These are phyloP conservation scores for Alternaria viburni DNA, from an alignment of 2,329 filamentous ascomycete genomes.

Conservation along the genomic window DNA sequence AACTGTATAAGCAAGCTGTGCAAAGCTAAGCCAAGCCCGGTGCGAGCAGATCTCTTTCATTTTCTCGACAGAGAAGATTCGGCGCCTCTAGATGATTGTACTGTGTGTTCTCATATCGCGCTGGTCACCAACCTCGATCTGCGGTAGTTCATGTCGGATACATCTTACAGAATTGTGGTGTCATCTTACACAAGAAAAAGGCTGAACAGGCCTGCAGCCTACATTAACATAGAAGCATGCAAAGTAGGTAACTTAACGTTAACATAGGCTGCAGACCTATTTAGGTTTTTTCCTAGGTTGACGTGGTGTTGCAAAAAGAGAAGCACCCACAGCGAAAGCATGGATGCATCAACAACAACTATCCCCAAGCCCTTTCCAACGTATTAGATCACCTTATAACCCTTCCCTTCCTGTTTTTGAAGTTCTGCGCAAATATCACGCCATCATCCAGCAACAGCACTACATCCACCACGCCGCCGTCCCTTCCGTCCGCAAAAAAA, in stretches of 20 bases:
- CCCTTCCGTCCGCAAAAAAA: not conserved
- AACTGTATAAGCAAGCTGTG: not conserved
- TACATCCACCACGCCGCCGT: not conserved
- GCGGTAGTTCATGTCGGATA: accelerated
- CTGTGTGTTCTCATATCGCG: not conserved
- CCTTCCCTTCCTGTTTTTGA: not conserved
- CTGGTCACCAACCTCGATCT: not conserved
- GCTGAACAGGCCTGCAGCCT: no score
- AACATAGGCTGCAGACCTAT: no score
- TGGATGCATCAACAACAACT: not conserved
- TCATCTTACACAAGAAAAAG: no score
- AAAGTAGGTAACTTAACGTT: no score
- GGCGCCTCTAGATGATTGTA: not conserved
- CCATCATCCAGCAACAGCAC: not conserved
- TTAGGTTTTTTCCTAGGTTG: no score
- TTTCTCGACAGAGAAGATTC: not conserved
- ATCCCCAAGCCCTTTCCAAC: accelerated
- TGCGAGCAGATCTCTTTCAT: not conserved
- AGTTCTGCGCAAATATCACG: not conserved
- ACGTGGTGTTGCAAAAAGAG: not conserved
- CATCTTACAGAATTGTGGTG: not conserved
- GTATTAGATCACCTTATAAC: accelerated
- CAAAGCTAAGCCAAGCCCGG: not conserved
- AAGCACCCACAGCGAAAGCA: not conserved
- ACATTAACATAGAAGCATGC: no score